These are phyloP conservation scores for Rhodamnia rubescens DNA, from an alignment of 345 rosid genomes.

Conservation along the genomic window DNA sequence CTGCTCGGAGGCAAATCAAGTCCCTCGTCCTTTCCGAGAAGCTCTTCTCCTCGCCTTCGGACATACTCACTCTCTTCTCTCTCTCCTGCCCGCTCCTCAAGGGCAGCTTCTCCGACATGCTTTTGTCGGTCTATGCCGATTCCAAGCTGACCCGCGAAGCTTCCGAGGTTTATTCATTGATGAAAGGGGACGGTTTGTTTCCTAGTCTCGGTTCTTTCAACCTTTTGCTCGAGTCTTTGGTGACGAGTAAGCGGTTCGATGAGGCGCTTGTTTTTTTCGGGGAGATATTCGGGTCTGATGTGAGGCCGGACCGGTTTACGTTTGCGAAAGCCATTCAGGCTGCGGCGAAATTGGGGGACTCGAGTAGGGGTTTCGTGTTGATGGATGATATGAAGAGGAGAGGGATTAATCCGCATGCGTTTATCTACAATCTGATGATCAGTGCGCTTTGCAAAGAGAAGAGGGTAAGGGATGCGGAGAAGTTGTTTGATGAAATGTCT, in stretches of 20 bases:
- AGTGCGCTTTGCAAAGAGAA: slow-evolving; percentile 44
- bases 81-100: slow-evolving; percentile 28
- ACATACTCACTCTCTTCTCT: slow-evolving; percentile 42
- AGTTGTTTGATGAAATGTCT: slow-evolving; percentile 60
- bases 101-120: slow-evolving; percentile 24
- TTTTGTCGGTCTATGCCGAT: slow-evolving; percentile 29
- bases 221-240: slow-evolving; percentile 30
- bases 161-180: slow-evolving; percentile 19
- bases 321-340: slow-evolving; percentile 68
- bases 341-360: slow-evolving; percentile 50
- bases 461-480: slow-evolving; percentile 50
- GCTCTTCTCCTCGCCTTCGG: slow-evolving; percentile 31
- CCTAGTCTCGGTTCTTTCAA: slow-evolving; percentile 35
- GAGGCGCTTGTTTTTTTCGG: slow-evolving; percentile 34
- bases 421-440: slow-evolving; percentile 55
- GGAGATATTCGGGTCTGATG: slow-evolving; percentile 33
- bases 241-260: slow-evolving; percentile 21
- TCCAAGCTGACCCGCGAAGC: slow-evolving; percentile 41
- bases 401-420: slow-evolving; percentile 32
- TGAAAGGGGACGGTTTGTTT: slow-evolving; percentile 35
- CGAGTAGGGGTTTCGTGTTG: slow-evolving; percentile 39
- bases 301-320: slow-evolving; percentile 42
- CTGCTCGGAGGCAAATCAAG: slow-evolving; percentile 34
- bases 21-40: slow-evolving; percentile 23
- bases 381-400: slow-evolving; percentile 43